Evolutionary conservation across 495 filamentous ascomycete species (phyloP).

Genomic region (Viridothelium virens): DNA sequence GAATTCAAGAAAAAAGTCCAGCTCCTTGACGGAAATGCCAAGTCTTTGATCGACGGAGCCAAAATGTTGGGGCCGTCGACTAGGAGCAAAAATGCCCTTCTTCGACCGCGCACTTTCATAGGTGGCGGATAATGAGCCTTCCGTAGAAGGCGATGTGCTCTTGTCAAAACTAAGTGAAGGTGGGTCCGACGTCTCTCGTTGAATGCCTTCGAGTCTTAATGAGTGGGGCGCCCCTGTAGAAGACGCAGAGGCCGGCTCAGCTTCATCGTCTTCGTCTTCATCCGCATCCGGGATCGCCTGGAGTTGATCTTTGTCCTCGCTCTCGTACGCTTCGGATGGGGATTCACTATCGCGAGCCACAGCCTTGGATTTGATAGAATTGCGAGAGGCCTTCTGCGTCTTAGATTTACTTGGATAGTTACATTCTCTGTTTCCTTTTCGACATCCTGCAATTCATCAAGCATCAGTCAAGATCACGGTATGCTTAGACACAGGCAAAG

Average conservation of each 20-base stretch:
- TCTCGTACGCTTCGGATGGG: slow-evolving; percentile 48
- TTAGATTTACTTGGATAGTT: slow-evolving; percentile 65
- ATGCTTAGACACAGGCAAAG: not conserved
- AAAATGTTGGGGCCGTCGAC: not conserved
- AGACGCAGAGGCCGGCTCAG: slow-evolving; percentile 23
- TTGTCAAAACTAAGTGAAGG: slow-evolving; percentile 27
- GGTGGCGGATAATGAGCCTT: slow-evolving; percentile 26
- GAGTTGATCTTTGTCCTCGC: slow-evolving; percentile 46
- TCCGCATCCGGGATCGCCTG: slow-evolving; percentile 63
- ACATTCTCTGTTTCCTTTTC: slow-evolving; percentile 78
- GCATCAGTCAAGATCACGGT: not conserved
- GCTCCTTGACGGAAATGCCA: slow-evolving; percentile 50
- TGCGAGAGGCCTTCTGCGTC: slow-evolving; percentile 36
- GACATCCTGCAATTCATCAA: slow-evolving; percentile 52
- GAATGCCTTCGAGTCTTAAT: slow-evolving; percentile 21
- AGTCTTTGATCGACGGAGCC: not conserved
- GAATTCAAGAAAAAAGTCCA: slow-evolving; percentile 73
- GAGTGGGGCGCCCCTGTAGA: not conserved
- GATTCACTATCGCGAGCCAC: slow-evolving; percentile 38
- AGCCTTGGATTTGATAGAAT: slow-evolving; percentile 35
- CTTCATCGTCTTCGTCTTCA: slow-evolving; percentile 47
- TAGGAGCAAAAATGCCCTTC: not conserved
- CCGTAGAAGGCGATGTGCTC: slow-evolving; percentile 32
- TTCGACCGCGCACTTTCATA: not conserved
- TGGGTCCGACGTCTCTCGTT: slow-evolving; percentile 28